These are phyloP conservation scores for Rosa lucieae DNA, from an alignment of 306 rosid species.

Conservation along the genomic window DNA sequence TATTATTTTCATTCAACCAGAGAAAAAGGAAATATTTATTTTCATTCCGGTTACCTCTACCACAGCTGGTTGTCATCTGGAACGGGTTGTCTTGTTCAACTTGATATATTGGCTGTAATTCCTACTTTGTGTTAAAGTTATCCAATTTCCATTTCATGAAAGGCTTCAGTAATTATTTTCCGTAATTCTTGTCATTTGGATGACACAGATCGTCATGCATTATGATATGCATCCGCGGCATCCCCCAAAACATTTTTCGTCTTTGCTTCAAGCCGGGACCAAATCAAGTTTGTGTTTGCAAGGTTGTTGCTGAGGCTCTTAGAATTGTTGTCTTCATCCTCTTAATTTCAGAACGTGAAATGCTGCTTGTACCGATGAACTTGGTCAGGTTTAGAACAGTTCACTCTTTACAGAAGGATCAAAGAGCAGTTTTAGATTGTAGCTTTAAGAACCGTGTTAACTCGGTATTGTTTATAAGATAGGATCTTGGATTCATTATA, in stretches of 20 bases:
- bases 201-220: not conserved
- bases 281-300: not conserved
- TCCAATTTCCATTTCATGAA: not conserved
- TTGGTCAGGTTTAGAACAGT: not conserved
- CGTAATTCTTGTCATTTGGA: not conserved
- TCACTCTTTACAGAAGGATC: not conserved
- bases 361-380: not conserved
- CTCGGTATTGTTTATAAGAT: not conserved
- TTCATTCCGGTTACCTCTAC: not conserved
- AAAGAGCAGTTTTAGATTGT: not conserved
- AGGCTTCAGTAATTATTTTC: not conserved
- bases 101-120: slow-evolving; percentile 1
- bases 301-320: not conserved
- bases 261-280: not conserved
- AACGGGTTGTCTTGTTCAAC: not conserved
- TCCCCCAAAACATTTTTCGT: not conserved
- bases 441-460: not conserved
- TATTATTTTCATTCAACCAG: slow-evolving; percentile 20
- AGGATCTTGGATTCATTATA: not conserved
- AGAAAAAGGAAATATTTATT: not conserved
- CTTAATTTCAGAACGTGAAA: not conserved
- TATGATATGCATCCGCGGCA: not conserved
- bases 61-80: not conserved
- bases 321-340: not conserved
- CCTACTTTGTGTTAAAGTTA: not conserved